A percentile compares a stretch with the other conserved stretches of the same genome.
Evolutionary conservation across 306 rosid species (phyloP).

Genomic region (Crotalaria pallida): DNA sequence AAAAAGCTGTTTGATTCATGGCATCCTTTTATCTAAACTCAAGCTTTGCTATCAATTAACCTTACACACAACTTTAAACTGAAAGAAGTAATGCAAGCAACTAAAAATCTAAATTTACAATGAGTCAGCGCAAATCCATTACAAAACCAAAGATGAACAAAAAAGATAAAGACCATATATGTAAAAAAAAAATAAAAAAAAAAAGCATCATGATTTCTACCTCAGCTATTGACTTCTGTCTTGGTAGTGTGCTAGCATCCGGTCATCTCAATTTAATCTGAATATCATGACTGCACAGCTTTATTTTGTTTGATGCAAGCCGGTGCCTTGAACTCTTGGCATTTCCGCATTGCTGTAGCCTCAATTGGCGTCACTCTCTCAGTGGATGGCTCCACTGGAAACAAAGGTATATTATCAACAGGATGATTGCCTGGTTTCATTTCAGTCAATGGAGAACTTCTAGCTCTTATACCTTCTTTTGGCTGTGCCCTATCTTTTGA

Average conservation of each 20-base stretch:
- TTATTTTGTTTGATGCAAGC: conserved; percentile 58
- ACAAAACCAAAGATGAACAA: conserved; percentile 47
- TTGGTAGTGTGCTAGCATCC: conserved; percentile 26
- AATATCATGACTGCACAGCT: conserved; percentile 62
- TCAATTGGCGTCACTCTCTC: conserved; percentile 56
- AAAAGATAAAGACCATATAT: conserved; percentile 26
- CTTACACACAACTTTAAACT: conserved; percentile 29
- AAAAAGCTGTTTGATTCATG: conserved; percentile 29
- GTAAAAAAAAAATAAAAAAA: conserved; percentile 38
- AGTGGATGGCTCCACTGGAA: conserved; percentile 47
- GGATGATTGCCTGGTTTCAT: conserved; percentile 38
- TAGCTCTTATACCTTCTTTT: conserved; percentile 45
- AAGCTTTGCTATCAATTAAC: conserved; percentile 35
- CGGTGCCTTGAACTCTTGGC: conserved; percentile 63
- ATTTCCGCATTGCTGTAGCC: conserved; percentile 61
- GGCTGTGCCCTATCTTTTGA: conserved; percentile 53
- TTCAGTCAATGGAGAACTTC: conserved; percentile 38
- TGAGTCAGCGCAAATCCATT: conserved; percentile 53
- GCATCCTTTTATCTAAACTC: conserved; percentile 43
- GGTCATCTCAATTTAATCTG: conserved; percentile 29
- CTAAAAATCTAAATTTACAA: conserved; percentile 70
- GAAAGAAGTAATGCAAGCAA: conserved; percentile 43
- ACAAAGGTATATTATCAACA: conserved; percentile 37
- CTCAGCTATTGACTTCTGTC: conserved; percentile 52
- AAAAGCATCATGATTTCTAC: conserved; percentile 50